Conservation (phyloP, 352 stramenopile genomes). For the Phytophthora megakarya region DNA sequence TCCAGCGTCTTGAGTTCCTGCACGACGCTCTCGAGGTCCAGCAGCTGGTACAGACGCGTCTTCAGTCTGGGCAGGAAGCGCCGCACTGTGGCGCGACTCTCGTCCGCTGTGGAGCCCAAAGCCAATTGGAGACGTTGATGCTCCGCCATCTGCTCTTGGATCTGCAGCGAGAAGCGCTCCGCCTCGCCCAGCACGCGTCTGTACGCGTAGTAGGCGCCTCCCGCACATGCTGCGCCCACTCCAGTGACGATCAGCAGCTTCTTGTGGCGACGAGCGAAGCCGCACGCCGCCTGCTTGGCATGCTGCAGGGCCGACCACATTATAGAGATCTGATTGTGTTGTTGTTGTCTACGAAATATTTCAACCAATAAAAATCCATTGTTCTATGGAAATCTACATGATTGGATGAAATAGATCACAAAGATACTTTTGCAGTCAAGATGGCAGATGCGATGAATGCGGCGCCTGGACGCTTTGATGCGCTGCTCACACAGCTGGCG, state of each 20-base stretch:
- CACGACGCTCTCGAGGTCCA: constrained; percentile 76
- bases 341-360: no score
- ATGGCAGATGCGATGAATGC: constrained; percentile 36
- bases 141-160: constrained; percentile 75
- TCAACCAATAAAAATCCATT: no score
- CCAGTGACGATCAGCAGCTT: constrained; percentile 57
- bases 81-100: constrained; percentile 75
- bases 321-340: constrained; percentile 1
- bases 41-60: constrained; percentile 57
- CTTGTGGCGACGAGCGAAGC: constrained; percentile 75
- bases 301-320: constrained; percentile 82
- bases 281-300: constrained; percentile 49
- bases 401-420: constrained; percentile 18
- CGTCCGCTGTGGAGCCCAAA: constrained; percentile 71
- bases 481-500: constrained; percentile 94
- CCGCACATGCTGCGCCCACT: constrained; percentile 54
- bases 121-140: constrained; percentile 78
- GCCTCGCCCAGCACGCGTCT: constrained; percentile 64
- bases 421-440: constrained; percentile 2
- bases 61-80: constrained; percentile 76
- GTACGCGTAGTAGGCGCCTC: constrained; percentile 74
- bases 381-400: no score
- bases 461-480: constrained; percentile 50
- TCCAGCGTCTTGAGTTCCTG: constrained; percentile 74
- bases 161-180: constrained; percentile 69